Evolutionary conservation across 169 alveolate species (phyloP).

Genomic region (Plasmodium falciparum): DNA sequence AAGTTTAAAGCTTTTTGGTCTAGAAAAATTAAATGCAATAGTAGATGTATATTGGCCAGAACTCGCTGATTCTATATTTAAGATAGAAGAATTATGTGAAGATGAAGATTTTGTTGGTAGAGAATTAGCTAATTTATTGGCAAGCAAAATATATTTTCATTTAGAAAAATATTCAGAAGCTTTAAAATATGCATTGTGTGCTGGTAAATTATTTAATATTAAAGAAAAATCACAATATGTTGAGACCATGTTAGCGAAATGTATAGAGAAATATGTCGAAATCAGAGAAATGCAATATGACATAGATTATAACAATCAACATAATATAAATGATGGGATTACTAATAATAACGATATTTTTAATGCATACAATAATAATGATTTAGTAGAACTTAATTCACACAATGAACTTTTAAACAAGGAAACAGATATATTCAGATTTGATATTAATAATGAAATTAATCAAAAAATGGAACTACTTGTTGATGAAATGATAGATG

Average conservation of each 20-base stretch:
- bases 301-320: not conserved
- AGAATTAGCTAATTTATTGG: slow-evolving; percentile 94
- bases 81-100: slow-evolving; percentile 84
- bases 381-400: slow-evolving; percentile 9
- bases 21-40: slow-evolving; percentile 83
- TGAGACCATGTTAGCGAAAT: slow-evolving; percentile 80
- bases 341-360: slow-evolving; percentile 1
- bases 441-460: slow-evolving; percentile 76
- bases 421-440: slow-evolving; percentile 41
- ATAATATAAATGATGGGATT: not conserved
- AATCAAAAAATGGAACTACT: slow-evolving; percentile 89
- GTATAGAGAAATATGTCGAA: slow-evolving; percentile 76
- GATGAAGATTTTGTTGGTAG: slow-evolving; percentile 86
- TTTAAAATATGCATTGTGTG: slow-evolving; percentile 94
- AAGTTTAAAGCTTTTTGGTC: slow-evolving; percentile 84
- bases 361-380: slow-evolving; percentile 33
- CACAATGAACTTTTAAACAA: not conserved
- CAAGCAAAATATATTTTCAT: slow-evolving; percentile 96
- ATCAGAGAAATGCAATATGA: slow-evolving; percentile 50
- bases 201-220: slow-evolving; percentile 93
- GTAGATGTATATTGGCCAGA: slow-evolving; percentile 90
- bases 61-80: slow-evolving; percentile 85
- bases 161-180: slow-evolving; percentile 95
- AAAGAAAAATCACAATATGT: slow-evolving; percentile 85
- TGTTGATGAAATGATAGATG: slow-evolving; percentile 91